Evolutionary conservation across 305 asterid genomes (phyloP), one percentile per base, ranked within the genome.

Genomic region (Fraxinus angustifolia): DNA sequence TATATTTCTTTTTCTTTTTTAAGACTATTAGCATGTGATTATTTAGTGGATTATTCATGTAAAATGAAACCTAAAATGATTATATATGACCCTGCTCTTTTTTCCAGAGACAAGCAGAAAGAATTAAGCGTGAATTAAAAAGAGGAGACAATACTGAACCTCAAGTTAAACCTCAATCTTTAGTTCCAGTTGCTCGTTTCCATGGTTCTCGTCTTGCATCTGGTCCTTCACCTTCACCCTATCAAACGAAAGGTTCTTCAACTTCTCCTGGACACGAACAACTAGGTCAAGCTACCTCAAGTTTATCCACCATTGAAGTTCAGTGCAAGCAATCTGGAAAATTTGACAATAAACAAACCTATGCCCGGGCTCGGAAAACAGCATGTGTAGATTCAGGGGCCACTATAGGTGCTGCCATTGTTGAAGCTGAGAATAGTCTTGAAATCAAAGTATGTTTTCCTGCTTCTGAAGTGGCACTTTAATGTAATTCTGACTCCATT

Each of bases 151-250:
- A 96, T 84, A 78, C 90, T 45, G 94, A 88, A 84, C 98, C 99
- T 82, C 88, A 84, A 83, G 85, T 73, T 78, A 89, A 87, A 83
- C 97, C 97, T 71, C 96, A 87, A 56, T 89, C 96, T 60, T 85
- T 96, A 71, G 98, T 96, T 83, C 94, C 99, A 0, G 94, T 96
- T 85, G 75, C 93, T 83, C 92, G 92, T 36, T 96, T 92, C 89
- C 92, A 84, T 73, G 98, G 98, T 82, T 93, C 98, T 80, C 98
- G 98, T 80, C 98, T 96, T 77, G 98, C 98, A 83, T 94, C 98
- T 78, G 99, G 96, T 80, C 96, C 92, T 78, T 81, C 90, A 72
- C 90, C 97, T 80, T 91, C 99, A 34, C 99, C 99, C 70, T 92
- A 80, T 86, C 89, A 89, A 79, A 91, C 62, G 48, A 85, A 89